Evolutionary conservation across 768 basidiomycete species (phyloP).

Genomic region (Mycena rebaudengoi): DNA sequence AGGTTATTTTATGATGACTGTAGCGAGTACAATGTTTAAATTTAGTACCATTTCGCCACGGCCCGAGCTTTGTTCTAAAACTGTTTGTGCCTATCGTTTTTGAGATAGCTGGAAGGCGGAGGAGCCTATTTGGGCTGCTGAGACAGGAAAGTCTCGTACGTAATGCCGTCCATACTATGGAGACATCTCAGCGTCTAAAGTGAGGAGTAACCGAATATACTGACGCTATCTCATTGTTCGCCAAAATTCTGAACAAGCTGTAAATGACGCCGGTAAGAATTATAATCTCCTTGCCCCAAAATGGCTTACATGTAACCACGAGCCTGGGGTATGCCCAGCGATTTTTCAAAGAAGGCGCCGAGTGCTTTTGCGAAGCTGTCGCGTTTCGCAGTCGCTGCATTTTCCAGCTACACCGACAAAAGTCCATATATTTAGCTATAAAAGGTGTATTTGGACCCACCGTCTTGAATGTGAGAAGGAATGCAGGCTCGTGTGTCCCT

Average conservation of each 20-base stretch:
- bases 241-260: slow-evolving; percentile 4
- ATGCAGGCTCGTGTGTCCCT: slow-evolving; percentile 6
- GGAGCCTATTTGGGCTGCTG: neutral
- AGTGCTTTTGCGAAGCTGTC: slow-evolving; percentile 4
- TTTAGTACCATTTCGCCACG: too few relatives aligned
- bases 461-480: neutral
- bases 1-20: too few relatives aligned
- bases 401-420: neutral
- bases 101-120: neutral
- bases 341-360: neutral
- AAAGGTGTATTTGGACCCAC: neutral
- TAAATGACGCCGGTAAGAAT: too few relatives aligned
- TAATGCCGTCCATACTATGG: neutral
- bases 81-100: neutral
- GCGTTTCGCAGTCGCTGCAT: neutral
- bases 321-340: neutral
- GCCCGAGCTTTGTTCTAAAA: too few relatives aligned
- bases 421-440: neutral
- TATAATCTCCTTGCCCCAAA: neutral
- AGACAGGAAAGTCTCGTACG: slow-evolving; percentile 5
- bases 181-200: neutral
- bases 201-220: neutral
- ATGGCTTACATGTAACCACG: slow-evolving; percentile 6
- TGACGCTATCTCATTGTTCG: slow-evolving; percentile 7
- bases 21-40: too few relatives aligned